Conservation (phyloP, 345 rosid genomes). For the Brassica nigra region DNA sequence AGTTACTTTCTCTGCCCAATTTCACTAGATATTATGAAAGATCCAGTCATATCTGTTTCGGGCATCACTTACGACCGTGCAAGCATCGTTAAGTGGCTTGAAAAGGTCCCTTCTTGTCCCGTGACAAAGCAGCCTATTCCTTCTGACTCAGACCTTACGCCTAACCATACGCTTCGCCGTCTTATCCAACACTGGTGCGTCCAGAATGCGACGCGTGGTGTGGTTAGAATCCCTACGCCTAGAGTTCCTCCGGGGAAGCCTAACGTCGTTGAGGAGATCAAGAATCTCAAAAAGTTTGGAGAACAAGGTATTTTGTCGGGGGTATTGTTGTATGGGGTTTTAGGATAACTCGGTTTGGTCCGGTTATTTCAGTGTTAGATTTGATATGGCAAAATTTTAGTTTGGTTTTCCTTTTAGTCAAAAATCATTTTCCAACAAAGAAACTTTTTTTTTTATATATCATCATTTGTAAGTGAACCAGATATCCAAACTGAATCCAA, state of each 20-base stretch:
- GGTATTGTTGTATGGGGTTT: slow-evolving; percentile 14
- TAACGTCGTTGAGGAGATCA: slow-evolving; percentile 45
- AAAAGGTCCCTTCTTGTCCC: slow-evolving; percentile 51
- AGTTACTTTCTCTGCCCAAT: slow-evolving; percentile 73
- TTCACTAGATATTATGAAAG: slow-evolving; percentile 83
- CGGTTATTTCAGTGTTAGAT: not conserved
- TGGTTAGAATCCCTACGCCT: slow-evolving; percentile 61
- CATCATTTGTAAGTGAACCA: not conserved
- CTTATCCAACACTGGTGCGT: slow-evolving; percentile 70
- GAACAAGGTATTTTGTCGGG: not conserved
- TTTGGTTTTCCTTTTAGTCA: not conserved
- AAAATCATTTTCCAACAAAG: not conserved
- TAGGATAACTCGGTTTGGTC: not conserved
- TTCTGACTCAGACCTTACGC: slow-evolving; percentile 61
- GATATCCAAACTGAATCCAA: too few species aligned
- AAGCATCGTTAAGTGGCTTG: slow-evolving; percentile 75
- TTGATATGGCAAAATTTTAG: not conserved
- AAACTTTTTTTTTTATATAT: too few species aligned
- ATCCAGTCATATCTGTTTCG: slow-evolving; percentile 71
- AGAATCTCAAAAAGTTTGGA: slow-evolving; percentile 31
- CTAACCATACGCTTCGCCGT: slow-evolving; percentile 75
- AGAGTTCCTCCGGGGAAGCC: slow-evolving; percentile 47
- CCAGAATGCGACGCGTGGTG: slow-evolving; percentile 53
- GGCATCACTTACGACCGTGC: slow-evolving; percentile 88
- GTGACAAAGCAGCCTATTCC: slow-evolving; percentile 66